Evolutionary conservation across 257 asterid genomes (phyloP).

Genomic region (Cordia subcordata): DNA sequence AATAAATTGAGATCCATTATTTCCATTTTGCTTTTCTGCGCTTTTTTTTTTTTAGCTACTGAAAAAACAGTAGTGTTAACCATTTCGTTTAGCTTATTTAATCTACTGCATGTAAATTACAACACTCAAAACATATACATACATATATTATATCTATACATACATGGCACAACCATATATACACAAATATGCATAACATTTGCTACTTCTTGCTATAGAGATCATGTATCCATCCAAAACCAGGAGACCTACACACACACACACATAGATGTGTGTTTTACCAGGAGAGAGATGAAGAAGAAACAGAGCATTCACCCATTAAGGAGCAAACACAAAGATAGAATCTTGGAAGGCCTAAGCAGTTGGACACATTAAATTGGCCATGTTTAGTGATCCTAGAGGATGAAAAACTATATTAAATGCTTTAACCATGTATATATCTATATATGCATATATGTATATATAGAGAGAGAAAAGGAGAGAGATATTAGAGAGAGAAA

Average conservation of each 20-base stretch:
- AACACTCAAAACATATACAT: no score
- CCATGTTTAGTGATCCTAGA: constrained; percentile 30
- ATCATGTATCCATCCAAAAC: constrained; percentile 7
- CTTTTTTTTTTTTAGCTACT: no score
- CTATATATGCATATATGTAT: constrained; percentile 5
- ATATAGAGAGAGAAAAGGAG: constrained; percentile 11
- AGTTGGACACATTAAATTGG: constrained; percentile 17
- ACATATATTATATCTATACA: no score
- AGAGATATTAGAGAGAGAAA: constrained; percentile 14
- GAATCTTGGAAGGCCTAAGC: constrained; percentile 7
- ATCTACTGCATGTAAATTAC: background rate
- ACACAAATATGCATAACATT: no score
- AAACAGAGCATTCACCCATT: constrained; percentile 20
- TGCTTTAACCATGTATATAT: constrained; percentile 21
- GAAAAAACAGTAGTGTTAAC: background rate
- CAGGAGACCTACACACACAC: background rate
- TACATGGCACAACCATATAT: no score
- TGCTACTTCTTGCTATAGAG: background rate
- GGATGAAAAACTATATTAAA: constrained; percentile 21
- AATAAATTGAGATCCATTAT: no score
- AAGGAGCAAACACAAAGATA: constrained; percentile 6
- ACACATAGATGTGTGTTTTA: constrained; percentile 4
- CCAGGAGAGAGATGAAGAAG: constrained; percentile 22
- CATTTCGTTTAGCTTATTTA: background rate
- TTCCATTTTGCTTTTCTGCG: background rate